These are phyloP conservation scores for Nitzschia sp. DNA, from an alignment of 108 stramenopile species.

Conservation along the genomic window DNA sequence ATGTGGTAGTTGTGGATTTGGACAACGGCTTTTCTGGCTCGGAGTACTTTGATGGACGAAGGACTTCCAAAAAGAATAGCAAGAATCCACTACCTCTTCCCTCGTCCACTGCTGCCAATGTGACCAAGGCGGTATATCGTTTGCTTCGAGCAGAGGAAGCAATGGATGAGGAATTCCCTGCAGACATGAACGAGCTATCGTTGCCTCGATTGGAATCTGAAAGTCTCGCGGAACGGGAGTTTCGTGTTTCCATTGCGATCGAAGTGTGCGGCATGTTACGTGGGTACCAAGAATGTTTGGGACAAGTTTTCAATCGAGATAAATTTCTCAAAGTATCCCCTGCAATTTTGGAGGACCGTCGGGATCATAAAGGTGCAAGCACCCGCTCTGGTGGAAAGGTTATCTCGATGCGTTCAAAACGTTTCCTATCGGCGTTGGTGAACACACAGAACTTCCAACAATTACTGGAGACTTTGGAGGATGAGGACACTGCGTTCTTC, in stretches of 20 bases:
- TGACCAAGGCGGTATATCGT: slow-evolving; percentile 72
- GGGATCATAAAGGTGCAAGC: slow-evolving; percentile 33
- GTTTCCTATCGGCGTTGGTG: slow-evolving; percentile 76
- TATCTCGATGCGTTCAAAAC: slow-evolving; percentile 70
- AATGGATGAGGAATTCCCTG: slow-evolving; percentile 55
- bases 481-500: slow-evolving; percentile 64
- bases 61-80: slow-evolving; percentile 35
- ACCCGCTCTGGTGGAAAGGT: slow-evolving; percentile 29
- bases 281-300: slow-evolving; percentile 83
- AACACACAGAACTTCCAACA: slow-evolving; percentile 86
- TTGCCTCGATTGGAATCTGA: slow-evolving; percentile 74
- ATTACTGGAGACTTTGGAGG: slow-evolving; percentile 62
- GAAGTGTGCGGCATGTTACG: slow-evolving; percentile 79
- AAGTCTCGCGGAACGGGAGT: slow-evolving; percentile 76
- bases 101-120: slow-evolving; percentile 63
- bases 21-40: slow-evolving; percentile 64
- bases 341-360: slow-evolving; percentile 69
- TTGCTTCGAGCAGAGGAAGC: slow-evolving; percentile 76
- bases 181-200: slow-evolving; percentile 37
- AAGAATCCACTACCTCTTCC: slow-evolving; percentile 77
- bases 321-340: slow-evolving; percentile 79
- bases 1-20: slow-evolving; percentile 82
- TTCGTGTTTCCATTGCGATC: slow-evolving; percentile 72
- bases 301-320: slow-evolving; percentile 83
- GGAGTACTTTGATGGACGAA: slow-evolving; percentile 42